These are phyloP conservation scores for Suillus placidus DNA, from an alignment of 768 basidiomycete species.

Conservation along the genomic window DNA sequence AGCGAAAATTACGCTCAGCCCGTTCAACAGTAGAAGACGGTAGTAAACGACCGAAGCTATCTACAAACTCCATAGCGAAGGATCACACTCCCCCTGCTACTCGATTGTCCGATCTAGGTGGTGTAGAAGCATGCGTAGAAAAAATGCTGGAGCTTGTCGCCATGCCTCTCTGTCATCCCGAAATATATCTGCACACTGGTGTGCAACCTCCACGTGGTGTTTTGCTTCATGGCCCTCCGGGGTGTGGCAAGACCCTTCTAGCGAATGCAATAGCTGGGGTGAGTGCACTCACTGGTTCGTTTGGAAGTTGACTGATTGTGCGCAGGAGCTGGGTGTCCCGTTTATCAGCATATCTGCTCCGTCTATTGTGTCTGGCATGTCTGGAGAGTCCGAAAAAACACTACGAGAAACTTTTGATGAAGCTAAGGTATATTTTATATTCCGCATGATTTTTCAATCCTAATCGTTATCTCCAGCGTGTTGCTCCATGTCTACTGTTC, in stretches of 20 bases:
- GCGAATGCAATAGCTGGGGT: slow-evolving; percentile 97
- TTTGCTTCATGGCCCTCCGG: slow-evolving; percentile 91
- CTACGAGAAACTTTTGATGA: slow-evolving; percentile 96
- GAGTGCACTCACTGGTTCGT: slow-evolving; percentile 30
- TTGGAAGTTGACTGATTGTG: slow-evolving; percentile 1
- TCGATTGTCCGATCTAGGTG: slow-evolving; percentile 84
- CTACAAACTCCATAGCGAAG: slow-evolving; percentile 29
- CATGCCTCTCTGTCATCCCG: slow-evolving; percentile 93
- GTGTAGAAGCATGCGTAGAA: slow-evolving; percentile 82
- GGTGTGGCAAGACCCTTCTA: slow-evolving; percentile 94
- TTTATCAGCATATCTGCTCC: slow-evolving; percentile 96
- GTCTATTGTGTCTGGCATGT: slow-evolving; percentile 96
- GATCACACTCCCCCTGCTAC: slow-evolving; percentile 74
- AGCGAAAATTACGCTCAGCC: slow-evolving; percentile 65
- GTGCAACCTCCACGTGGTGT: slow-evolving; percentile 93
- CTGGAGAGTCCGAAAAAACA: slow-evolving; percentile 97
- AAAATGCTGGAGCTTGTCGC: slow-evolving; percentile 96
- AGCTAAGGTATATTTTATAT: slow-evolving; percentile 67
- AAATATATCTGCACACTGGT: slow-evolving; percentile 92
- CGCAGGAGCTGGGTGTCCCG: slow-evolving; percentile 86
- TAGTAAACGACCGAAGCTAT: slow-evolving; percentile 59
- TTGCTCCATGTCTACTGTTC: slow-evolving; percentile 92
- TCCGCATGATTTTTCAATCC: background rate
- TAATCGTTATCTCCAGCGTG: slow-evolving; percentile 50
- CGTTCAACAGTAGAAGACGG: slow-evolving; percentile 50